Percentiles rank a stretch among this genome's conserved stretches.
These are phyloP conservation scores for Ilyonectria mors-panacis DNA, from an alignment of 2,329 filamentous ascomycete genomes.

Conservation along the genomic window DNA sequence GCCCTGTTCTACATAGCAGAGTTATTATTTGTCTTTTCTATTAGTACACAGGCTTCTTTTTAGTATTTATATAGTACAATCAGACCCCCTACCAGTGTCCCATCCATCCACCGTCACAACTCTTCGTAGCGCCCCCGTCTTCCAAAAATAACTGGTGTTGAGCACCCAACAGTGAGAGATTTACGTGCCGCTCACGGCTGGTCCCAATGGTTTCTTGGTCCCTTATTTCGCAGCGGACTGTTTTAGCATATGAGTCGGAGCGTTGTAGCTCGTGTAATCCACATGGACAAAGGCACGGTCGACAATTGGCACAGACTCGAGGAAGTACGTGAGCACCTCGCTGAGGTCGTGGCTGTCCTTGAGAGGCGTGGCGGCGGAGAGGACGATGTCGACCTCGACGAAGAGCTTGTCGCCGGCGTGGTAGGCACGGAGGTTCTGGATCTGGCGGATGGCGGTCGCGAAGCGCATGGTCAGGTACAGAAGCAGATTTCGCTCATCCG, in stretches of 20 bases:
- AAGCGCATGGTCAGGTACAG: slow-evolving; percentile 96
- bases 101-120: not conserved
- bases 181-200: slow-evolving; percentile 1
- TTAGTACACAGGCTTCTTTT: slow-evolving; percentile 19
- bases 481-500: slow-evolving; percentile 87
- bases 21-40: slow-evolving; percentile 14
- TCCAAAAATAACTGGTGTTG: not conserved
- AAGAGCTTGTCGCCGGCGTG: slow-evolving; percentile 89
- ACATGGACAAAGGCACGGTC: slow-evolving; percentile 80
- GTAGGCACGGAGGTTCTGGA: slow-evolving; percentile 88
- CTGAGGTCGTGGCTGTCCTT: slow-evolving; percentile 86
- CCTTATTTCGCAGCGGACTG: slow-evolving; percentile 37
- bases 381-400: slow-evolving; percentile 85
- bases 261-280: slow-evolving; percentile 74
- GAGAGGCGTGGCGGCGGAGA: slow-evolving; percentile 81
- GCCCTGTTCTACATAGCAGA: slow-evolving; percentile 10
- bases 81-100: not conserved
- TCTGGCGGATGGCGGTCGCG: slow-evolving; percentile 87
- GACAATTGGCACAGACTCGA: slow-evolving; percentile 87
- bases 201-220: not conserved
- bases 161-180: not conserved
- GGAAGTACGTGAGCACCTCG: slow-evolving; percentile 85
- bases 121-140: not conserved
- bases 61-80: slow-evolving; percentile 14
- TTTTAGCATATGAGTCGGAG: slow-evolving; percentile 71